phyloP scores from a whole-genome alignment of 345 rosid species.

The Brassica rapa region DNA sequence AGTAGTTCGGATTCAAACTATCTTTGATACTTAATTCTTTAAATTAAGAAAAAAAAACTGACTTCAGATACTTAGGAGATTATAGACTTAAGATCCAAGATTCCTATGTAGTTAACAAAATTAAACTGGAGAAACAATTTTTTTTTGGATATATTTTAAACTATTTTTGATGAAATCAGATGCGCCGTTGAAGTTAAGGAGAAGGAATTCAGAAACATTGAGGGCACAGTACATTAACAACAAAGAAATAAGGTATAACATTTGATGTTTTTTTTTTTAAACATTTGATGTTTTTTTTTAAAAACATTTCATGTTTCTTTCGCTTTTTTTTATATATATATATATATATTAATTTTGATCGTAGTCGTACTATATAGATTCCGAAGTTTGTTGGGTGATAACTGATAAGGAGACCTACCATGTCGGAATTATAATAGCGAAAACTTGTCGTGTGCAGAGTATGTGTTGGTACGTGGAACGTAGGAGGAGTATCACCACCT shows the following conservation, averaged over 20 bases:
- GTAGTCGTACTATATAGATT: background rate
- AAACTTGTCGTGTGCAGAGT: slow-evolving; percentile 46
- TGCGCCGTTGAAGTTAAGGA: slow-evolving; percentile 34
- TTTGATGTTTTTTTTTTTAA: background rate
- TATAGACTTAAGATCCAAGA: background rate
- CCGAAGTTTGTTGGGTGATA: slow-evolving; percentile 12
- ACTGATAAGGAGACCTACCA: slow-evolving; percentile 27
- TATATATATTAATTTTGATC: background rate
- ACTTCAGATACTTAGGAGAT: too few species aligned
- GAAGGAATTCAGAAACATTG: slow-evolving; percentile 43
- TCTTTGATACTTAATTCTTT: too few species aligned
- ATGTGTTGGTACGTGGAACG: slow-evolving; percentile 90
- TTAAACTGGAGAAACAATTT: background rate
- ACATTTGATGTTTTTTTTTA: too few species aligned
- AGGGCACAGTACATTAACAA: slow-evolving; percentile 43
- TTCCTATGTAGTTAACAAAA: background rate
- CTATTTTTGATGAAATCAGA: slow-evolving; percentile 10
- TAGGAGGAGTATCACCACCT: slow-evolving; percentile 79
- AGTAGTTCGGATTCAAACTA: background rate
- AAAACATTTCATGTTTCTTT: background rate
- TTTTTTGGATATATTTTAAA: background rate
- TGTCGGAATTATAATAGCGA: slow-evolving; percentile 19
- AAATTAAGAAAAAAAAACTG: too few species aligned
- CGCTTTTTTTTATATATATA: background rate
- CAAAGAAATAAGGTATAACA: slow-evolving; percentile 41